Base-by-base conservation (phyloP, 495 filamentous ascomycete genomes). In the Xylaria grammica region DNA sequence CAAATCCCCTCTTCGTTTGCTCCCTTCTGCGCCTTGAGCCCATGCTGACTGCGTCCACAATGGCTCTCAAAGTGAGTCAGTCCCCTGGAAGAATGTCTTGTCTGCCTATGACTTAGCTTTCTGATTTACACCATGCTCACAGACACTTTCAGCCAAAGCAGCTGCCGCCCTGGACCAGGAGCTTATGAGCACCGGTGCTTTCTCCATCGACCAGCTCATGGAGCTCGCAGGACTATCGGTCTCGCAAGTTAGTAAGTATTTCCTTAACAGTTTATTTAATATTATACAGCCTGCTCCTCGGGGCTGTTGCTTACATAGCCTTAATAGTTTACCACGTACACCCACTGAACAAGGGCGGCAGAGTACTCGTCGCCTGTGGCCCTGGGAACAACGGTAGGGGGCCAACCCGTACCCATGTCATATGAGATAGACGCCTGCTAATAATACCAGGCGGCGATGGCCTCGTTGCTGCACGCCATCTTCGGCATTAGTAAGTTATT, bases 181-280 rank as follows among this genome's bases (percentile, higher is more conserved):
- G 69, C 87, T 99, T 45, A 98, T 98, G 95, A 90, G 87, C 74
- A 82, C 86, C 20, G 94, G 96, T 3, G 95, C 90, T 22, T 99
- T 94, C 80, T 96, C 93, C 3, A 83, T 99, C 44, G 95, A 98
- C 76, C 95, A 99, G 74, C 81, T 99, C 56, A 99, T 99, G 95
- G 95, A 99, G 73, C 80, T 99, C 2, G 95, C 95, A 32, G 95
- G 95, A 0, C 81, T 97, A 1, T 93, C 94, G 1, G 95, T 99
- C 3, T 93, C 94, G 5, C 93, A 99, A 84, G 94, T 90, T 50
- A 89, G 94, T 94, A 69, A 48, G 79, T 71, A 22, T 13, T 10
- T 27, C 42, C 19, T 19, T 36, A 22, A 58, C 17, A 20, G 32
- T 46, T 45, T 26, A 27, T 2, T 6, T 26, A 27, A 34, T 40